Evolutionary conservation across 345 rosid species (phyloP), one percentile per base, ranked within the genome.

Genomic region (Eucalyptus microcorys): DNA sequence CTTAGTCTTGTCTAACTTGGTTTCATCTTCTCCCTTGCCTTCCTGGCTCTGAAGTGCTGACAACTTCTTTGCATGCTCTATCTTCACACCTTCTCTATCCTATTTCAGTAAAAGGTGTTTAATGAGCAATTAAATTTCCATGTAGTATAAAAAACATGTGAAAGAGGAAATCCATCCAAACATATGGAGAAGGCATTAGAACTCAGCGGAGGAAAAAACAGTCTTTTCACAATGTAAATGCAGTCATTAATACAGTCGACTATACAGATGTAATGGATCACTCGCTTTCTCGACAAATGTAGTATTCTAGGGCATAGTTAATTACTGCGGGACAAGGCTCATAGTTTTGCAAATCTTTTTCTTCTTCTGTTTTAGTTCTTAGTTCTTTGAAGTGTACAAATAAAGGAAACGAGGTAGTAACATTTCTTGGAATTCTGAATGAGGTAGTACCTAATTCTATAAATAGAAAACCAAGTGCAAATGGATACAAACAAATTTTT

Each of bases 1-100:
- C 92, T 96, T 97, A 12, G 99, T 97, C 93, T 97, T 98, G 94
- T 96, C 97, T 49, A 97, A 88, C 94, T 98, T 98, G 26, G 92
- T 83, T 88, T 95, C 99, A 91, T 94, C 96, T 34, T 94, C 98
- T 34, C 99, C 99, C 90, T 96, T 98, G 93, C 95, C 94, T 92
- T 98, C 99, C 89, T 96, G 99, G 89, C 96, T 96, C 92, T 98
- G 99, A 89, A 98, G 92, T 11, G 93, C 92, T 8, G 98, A 90
- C 59, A 98, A 93, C 95, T 98, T 98, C 91, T 92, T 98, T 87
- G 95, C 95, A 86, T 96, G 98, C 92, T 94, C 99, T 92, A 98
- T 98, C 94, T 95, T 98, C 37, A 91, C 96, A 83, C 96, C 97
- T 94, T 98, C 99, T 93, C 99, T 95, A 61, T 91, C 95, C 99